Conservation (phyloP, 495 filamentous ascomycete genomes). For the Apodospora peruviana region DNA sequence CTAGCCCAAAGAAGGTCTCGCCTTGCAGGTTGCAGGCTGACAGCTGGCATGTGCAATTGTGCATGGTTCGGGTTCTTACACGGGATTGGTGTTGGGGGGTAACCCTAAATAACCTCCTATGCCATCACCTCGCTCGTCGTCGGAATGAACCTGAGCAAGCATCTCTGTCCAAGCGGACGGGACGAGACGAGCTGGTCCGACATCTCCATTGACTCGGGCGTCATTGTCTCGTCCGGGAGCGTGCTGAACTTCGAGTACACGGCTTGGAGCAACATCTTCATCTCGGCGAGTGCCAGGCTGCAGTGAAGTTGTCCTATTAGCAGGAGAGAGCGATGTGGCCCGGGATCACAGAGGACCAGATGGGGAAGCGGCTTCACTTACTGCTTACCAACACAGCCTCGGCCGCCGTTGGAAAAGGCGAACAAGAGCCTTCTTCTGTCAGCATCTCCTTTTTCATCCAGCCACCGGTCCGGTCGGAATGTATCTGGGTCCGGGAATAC, state of each 20-base stretch:
- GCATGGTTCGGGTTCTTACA: too few species aligned
- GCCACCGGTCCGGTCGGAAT: conserved; percentile 62
- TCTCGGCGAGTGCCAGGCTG: conserved; percentile 60
- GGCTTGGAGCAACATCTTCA: conserved; percentile 55
- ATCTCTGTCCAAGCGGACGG: conserved; percentile 49
- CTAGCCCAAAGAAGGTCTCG: too few species aligned
- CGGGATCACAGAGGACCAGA: too few species aligned
- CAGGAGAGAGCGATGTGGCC: neutral
- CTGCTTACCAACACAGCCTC: conserved; percentile 55
- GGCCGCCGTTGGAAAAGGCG: conserved; percentile 48
- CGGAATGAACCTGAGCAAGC: conserved; percentile 41
- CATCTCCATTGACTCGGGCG: conserved; percentile 46
- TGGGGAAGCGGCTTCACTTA: conserved; percentile 21
- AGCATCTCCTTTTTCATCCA: conserved; percentile 41
- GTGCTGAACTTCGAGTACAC: conserved; percentile 55
- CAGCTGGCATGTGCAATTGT: too few species aligned
- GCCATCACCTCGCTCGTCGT: too few species aligned
- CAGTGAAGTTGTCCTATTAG: conserved; percentile 9
- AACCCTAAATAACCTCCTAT: too few species aligned
- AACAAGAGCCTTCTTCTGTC: conserved; percentile 46
- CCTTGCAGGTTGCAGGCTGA: too few species aligned
- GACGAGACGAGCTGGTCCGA: conserved; percentile 58
- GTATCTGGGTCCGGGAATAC: conserved; percentile 51
- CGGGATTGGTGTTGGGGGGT: too few species aligned
- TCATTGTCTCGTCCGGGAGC: conserved; percentile 46